Percentiles rank a stretch among this genome's conserved stretches.
phyloP scores from a whole-genome alignment of 2,329 filamentous ascomycete species.

The Cercospora sp. region DNA sequence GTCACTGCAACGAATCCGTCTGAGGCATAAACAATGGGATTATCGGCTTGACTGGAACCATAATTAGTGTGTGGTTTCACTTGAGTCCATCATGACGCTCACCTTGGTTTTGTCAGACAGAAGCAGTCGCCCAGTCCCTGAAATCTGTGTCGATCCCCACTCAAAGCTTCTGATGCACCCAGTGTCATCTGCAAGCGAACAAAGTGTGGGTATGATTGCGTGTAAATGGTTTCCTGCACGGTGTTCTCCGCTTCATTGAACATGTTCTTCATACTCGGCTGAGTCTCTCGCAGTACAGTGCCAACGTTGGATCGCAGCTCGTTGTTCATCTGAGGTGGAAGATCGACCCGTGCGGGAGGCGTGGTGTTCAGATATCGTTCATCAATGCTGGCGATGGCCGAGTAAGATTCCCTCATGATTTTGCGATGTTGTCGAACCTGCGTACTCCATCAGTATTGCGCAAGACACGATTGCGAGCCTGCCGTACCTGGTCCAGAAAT shows the following conservation, averaged over 20 bases:
- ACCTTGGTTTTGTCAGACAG: constrained; percentile 56
- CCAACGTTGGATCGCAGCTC: background rate
- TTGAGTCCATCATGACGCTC: background rate
- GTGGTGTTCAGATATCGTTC: background rate
- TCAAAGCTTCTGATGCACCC: constrained; percentile 50
- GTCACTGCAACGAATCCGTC: constrained; percentile 56
- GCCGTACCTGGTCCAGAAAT: constrained; percentile 4
- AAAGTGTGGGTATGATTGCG: constrained; percentile 55
- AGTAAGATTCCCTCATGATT: background rate
- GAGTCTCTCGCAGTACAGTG: background rate
- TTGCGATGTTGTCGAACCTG: background rate
- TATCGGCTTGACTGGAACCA: constrained; percentile 44
- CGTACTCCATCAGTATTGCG: background rate
- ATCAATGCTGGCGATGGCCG: constrained; percentile 6
- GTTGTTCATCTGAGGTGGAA: background rate
- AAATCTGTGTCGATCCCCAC: constrained; percentile 46
- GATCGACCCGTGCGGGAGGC: background rate
- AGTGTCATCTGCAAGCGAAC: constrained; percentile 55
- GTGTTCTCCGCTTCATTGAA: constrained; percentile 22
- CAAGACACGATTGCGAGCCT: too few species aligned
- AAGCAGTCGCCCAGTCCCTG: constrained; percentile 61
- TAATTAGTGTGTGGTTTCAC: background rate
- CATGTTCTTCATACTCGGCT: constrained; percentile 6
- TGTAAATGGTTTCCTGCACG: constrained; percentile 19
- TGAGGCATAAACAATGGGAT: constrained; percentile 53